phyloP scores from a whole-genome alignment of 805 yeast genomes.

The Yamadazyma olivae region DNA sequence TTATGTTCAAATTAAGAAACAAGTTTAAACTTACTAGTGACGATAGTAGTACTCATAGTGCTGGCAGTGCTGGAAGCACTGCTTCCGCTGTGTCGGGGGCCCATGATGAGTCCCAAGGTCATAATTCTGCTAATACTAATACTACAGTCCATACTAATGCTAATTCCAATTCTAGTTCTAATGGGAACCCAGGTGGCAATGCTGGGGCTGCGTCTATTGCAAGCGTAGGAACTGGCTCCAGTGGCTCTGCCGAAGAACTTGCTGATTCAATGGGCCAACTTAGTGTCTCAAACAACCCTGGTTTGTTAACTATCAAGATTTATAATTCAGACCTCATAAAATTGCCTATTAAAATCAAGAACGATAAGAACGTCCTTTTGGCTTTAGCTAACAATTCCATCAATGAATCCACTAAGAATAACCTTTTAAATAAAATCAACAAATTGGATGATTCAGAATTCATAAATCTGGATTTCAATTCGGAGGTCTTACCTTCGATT shows the following conservation, averaged over 20 bases:
- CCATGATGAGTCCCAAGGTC: no score
- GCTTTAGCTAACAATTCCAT: conserved; percentile 58
- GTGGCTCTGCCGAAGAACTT: no score
- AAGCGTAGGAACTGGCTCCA: no score
- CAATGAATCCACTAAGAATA: conserved; percentile 24
- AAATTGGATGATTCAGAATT: conserved; percentile 15
- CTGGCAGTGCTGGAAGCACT: no score
- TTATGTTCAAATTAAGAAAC: conserved; percentile 30
- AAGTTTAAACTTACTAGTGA: conserved; percentile 22
- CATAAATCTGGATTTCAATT: conserved; percentile 29
- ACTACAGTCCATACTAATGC: no score
- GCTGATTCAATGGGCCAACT: background rate
- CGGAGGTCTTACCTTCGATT: conserved; percentile 49
- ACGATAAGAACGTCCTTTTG: conserved; percentile 60
- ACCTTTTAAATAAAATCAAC: conserved; percentile 31
- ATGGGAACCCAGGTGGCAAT: no score
- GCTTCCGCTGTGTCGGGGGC: no score
- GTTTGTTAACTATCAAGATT: conserved; percentile 73
- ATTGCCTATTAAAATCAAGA: conserved; percentile 68
- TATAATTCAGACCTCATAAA: conserved; percentile 65
- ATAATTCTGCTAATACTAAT: no score
- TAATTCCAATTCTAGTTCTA: no score
- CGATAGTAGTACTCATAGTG: no score
- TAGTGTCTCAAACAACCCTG: conserved; percentile 40
- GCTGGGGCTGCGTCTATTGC: no score